phyloP scores from a whole-genome alignment of 2,329 filamentous ascomycete species.

The Sordariomycetes sp. region DNA sequence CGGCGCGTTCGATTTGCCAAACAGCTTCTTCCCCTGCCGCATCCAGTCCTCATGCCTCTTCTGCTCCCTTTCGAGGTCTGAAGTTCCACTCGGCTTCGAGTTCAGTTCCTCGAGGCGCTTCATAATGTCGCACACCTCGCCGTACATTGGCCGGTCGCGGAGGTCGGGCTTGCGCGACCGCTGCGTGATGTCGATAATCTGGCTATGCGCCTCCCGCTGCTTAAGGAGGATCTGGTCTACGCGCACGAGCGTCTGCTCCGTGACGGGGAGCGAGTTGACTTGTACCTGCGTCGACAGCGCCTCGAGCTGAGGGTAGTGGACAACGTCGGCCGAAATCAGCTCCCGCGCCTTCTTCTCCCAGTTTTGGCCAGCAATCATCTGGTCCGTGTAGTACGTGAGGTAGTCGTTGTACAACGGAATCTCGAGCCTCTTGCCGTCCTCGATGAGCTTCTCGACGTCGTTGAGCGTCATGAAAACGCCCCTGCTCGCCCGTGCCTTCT shows the following conservation, averaged over 20 bases:
- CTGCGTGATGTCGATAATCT: constrained; percentile 71
- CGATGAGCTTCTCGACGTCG: constrained; percentile 68
- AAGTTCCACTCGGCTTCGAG: constrained; percentile 79
- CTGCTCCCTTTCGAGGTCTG: constrained; percentile 87
- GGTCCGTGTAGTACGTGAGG: constrained; percentile 61
- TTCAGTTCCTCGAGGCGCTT: constrained; percentile 79
- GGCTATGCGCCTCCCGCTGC: constrained; percentile 84
- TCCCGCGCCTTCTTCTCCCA: constrained; percentile 94
- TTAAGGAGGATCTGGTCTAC: constrained; percentile 92
- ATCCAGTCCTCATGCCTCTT: constrained; percentile 98
- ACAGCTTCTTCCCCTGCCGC: constrained; percentile 92
- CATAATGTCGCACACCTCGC: constrained; percentile 82
- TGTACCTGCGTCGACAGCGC: constrained; percentile 74
- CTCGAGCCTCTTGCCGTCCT: constrained; percentile 62
- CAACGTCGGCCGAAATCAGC: constrained; percentile 77
- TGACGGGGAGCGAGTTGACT: constrained; percentile 60
- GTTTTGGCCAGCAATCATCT: constrained; percentile 61
- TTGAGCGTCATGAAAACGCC: constrained; percentile 57
- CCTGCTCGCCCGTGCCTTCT: constrained; percentile 55
- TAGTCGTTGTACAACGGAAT: constrained; percentile 73
- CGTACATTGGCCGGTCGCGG: constrained; percentile 69
- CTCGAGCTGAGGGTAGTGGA: constrained; percentile 91
- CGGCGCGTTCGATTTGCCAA: constrained; percentile 94
- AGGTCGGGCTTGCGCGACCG: constrained; percentile 65
- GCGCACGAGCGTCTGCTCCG: constrained; percentile 61